A percentile compares a stretch with the other conserved stretches of the same genome.
Evolutionary conservation across 2,329 filamentous ascomycete species (phyloP).

Genomic region (Aspergillus aculeatus): DNA sequence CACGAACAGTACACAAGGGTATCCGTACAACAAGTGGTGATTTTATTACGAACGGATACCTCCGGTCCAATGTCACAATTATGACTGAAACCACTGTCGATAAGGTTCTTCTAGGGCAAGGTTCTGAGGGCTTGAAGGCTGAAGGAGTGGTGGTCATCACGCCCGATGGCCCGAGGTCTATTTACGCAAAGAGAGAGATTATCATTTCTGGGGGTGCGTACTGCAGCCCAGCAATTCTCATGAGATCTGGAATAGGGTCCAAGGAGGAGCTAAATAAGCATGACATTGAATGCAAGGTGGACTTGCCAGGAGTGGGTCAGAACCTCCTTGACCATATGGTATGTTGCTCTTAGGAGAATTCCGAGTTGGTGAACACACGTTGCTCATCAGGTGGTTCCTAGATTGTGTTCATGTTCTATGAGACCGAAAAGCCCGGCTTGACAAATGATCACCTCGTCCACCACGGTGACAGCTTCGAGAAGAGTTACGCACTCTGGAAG

Average conservation of each 20-base stretch:
- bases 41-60: slow-evolving; percentile 49
- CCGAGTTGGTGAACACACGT: not conserved
- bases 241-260: slow-evolving; percentile 55
- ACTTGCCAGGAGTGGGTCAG: slow-evolving; percentile 54
- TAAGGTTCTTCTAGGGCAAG: slow-evolving; percentile 50
- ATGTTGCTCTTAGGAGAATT: slow-evolving; percentile 13
- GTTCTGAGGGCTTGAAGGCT: slow-evolving; percentile 41
- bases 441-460: slow-evolving; percentile 60
- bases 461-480: slow-evolving; percentile 53
- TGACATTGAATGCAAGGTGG: slow-evolving; percentile 46
- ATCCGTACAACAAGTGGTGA: slow-evolving; percentile 55
- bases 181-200: slow-evolving; percentile 48
- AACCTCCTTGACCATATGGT: slow-evolving; percentile 56
- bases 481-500: slow-evolving; percentile 57
- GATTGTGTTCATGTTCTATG: slow-evolving; percentile 62
- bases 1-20: slow-evolving; percentile 54
- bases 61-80: slow-evolving; percentile 50
- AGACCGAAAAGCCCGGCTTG: slow-evolving; percentile 52
- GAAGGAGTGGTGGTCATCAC: slow-evolving; percentile 30
- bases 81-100: slow-evolving; percentile 52
- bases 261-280: slow-evolving; percentile 42
- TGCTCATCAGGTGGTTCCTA: slow-evolving; percentile 22
- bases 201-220: slow-evolving; percentile 52
- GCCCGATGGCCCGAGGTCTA: slow-evolving; percentile 36
- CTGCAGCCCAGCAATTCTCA: slow-evolving; percentile 53